Percentiles rank a stretch among this genome's conserved stretches.
These are phyloP conservation scores for Globisporangium cylindrosporum DNA, from an alignment of 352 stramenopile genomes.

Conservation along the genomic window DNA sequence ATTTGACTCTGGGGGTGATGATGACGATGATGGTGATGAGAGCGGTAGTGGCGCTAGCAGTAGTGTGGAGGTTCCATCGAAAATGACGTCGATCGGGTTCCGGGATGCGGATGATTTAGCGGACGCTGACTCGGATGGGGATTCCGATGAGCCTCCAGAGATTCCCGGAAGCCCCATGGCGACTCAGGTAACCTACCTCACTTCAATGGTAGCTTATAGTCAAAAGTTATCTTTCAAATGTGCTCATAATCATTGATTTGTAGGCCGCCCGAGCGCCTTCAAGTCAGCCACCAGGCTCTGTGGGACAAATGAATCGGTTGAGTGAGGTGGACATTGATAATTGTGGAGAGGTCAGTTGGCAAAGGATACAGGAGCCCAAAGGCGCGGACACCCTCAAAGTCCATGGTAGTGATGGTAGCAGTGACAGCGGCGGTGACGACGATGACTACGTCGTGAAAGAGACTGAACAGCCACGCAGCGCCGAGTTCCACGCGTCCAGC, in stretches of 20 bases:
- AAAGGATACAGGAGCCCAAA: neutral
- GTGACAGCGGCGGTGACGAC: neutral
- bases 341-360: neutral
- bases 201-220: too few relatives aligned
- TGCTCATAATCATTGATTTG: neutral
- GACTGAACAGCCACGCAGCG: conserved; percentile 42
- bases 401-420: conserved; percentile 6
- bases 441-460: conserved; percentile 64
- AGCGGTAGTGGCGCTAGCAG: conserved; percentile 21
- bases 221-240: too few relatives aligned
- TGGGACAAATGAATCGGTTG: neutral
- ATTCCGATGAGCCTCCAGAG: conserved; percentile 57
- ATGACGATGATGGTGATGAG: conserved; percentile 8
- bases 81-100: conserved; percentile 6
- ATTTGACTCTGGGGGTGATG: neutral
- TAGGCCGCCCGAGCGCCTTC: neutral
- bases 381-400: conserved; percentile 20
- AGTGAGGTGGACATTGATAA: neutral
- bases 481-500: conserved; percentile 57
- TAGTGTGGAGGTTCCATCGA: conserved; percentile 15
- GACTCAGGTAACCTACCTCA: conserved; percentile 16
- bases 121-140: conserved; percentile 22
- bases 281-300: neutral
- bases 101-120: conserved; percentile 9
- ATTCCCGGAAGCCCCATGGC: conserved; percentile 65